Evolutionary conservation across 108 stramenopile species (phyloP), one percentile per base, ranked within the genome.

Genomic region (Nitzschia sp.): DNA sequence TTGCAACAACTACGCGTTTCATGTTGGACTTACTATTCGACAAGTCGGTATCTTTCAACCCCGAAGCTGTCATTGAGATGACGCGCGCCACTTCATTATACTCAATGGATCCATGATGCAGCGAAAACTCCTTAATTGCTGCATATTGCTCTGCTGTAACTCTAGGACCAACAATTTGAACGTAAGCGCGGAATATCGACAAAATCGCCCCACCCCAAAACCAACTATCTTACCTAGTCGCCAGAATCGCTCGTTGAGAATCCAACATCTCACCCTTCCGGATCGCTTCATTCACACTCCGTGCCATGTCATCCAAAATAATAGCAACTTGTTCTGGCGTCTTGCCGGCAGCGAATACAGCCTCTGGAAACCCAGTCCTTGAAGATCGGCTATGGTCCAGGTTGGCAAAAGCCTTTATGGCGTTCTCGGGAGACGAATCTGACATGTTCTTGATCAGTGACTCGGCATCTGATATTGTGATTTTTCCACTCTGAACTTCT

Each of bases 241-340:
- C 93, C 35, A 94, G 75, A 64, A 94, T 94, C 11, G 93, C 81
- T 30, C 62, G 61, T 26, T 60, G 74, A 11, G 65, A 60, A 25
- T 58, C 66, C 11, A 64, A 55, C 25, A 68, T 45, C 25, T 42
- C 54, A 1, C 36, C 54, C 38, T 62, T 51, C 29, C 66, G 49
- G 18, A 73, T 59, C 21, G 63, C 36, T 29, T 86, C 78, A 51
- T 91, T 91, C 59, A 86, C 81, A 69, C 89, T 61, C 0, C 73
- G 49, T 2, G 94, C 94, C 90, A 95, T 92, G 74, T 89, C 86
- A 45, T 95, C 91, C 27, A 95, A 71, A 70, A 95, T 95, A 19
- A 55, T 30, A 36, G 85, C 84, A 19, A 95, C 82, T 66, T 95
- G 94, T 1, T 70, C 6, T 1, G 94, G 75, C 1, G 94, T 91